Evolutionary conservation across 306 rosid species (phyloP), one percentile per base, ranked within the genome.

Genomic region (Echinosophora koreensis): DNA sequence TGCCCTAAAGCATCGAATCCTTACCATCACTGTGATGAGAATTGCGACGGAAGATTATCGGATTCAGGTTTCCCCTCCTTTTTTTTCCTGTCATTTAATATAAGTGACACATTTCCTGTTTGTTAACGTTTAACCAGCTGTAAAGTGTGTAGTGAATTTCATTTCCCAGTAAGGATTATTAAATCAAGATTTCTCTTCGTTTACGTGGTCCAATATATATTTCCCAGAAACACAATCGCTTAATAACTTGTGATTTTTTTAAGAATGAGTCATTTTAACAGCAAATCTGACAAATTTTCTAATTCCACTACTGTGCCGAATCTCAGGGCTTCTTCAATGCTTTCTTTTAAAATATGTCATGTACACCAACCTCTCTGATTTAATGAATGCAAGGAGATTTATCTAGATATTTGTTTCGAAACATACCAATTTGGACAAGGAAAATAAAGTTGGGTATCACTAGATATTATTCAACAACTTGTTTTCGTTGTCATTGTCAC

Each of bases 1-100:
- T 84, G 89, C 46, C 61, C 84, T 51, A 85, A 83, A 85, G 84
- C 91, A 32, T 83, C 87, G 57, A 88, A 87, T 82, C 91, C 93
- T 77, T 90, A 85, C 79, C 85, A 87, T 71, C 65, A 66, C 1
- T 89, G 90, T 81, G 82, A 72, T 66, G 81, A 86, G 15, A 57
- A 73, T 59, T 87, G 86, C 77, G 2, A 47, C 72, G 82, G 68
- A 81, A 66, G 70, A 73, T 65, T 55, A 41, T 66, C 83, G 0
- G 83, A 86, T 65, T 71, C 91, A 86, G 87, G 89, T 86, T 69
- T 42, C 30, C 47, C 62, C 28, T 38, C 13, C 1, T 13, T 65
- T 56, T 57, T 64, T 15, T 22, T 76, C 14, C 14, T 64, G 16
- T 47, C 76, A 13, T 51, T 76, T 65, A 59, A 38, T 51, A 46